Percentiles rank a stretch among this genome's conserved stretches.
Evolutionary conservation across 148 eudicot species (phyloP).

Genomic region (Cornus controversa): DNA sequence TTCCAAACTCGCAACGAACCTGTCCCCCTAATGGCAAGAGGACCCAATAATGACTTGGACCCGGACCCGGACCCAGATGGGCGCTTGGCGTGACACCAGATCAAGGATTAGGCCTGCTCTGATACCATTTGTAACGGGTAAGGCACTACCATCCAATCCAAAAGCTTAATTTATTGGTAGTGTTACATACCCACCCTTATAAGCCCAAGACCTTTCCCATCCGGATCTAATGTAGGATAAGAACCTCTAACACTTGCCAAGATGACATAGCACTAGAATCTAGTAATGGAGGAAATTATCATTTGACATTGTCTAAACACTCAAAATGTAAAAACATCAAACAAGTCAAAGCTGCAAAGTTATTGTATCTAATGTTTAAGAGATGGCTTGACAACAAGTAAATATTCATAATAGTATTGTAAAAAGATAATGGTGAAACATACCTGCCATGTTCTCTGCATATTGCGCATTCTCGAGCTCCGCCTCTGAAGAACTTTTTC

Average conservation of each 20-base stretch:
- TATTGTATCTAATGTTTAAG: not conserved
- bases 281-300: too few relatives aligned
- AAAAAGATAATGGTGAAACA: not conserved
- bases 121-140: too few relatives aligned
- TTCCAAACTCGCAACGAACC: too few relatives aligned
- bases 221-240: not conserved
- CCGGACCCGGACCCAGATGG: too few relatives aligned
- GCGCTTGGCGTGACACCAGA: too few relatives aligned
- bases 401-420: not conserved
- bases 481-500: slow-evolving; percentile 89
- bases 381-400: not conserved
- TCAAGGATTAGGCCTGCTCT: too few relatives aligned
- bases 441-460: slow-evolving; percentile 99
- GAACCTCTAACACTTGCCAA: not conserved
- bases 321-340: not conserved
- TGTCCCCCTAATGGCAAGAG: too few relatives aligned
- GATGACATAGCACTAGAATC: not conserved
- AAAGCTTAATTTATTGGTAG: too few relatives aligned
- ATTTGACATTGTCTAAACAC: not conserved
- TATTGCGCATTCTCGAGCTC: slow-evolving; percentile 86
- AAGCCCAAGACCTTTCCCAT: too few relatives aligned
- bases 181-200: too few relatives aligned
- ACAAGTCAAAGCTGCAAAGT: not conserved
- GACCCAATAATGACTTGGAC: too few relatives aligned
- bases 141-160: too few relatives aligned